Conservation (phyloP, 2,329 filamentous ascomycete genomes). For the Lasiodiplodia sp. region DNA sequence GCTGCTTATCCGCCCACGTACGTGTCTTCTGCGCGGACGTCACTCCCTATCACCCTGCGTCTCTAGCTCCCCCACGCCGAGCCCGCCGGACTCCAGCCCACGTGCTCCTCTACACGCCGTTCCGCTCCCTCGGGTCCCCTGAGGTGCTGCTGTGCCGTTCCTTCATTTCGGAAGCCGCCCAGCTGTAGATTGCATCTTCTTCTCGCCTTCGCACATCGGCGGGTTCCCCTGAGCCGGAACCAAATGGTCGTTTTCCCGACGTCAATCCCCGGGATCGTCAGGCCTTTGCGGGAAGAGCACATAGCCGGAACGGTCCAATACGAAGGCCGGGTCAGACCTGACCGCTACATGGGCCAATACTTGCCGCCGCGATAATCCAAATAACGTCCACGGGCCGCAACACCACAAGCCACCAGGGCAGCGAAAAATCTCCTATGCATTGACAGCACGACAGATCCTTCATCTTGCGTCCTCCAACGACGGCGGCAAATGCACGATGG, state of each 20-base stretch:
- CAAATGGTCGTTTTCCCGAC: neutral
- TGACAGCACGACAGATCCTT: constrained; percentile 22
- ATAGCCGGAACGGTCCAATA: constrained; percentile 5
- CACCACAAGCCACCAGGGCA: constrained; percentile 10
- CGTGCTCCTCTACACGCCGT: constrained; percentile 23
- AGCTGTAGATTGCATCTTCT: constrained; percentile 23
- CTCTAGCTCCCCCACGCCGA: constrained; percentile 20
- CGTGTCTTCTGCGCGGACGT: constrained; percentile 16
- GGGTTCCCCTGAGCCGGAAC: constrained; percentile 22
- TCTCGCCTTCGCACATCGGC: constrained; percentile 2
- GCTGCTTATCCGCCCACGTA: constrained; percentile 21
- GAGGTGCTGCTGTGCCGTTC: constrained; percentile 19
- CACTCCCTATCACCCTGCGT: constrained; percentile 23
- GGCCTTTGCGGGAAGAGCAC: constrained; percentile 7
- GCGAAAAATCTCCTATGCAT: constrained; percentile 9
- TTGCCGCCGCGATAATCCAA: constrained; percentile 14
- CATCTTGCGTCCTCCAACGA: constrained; percentile 27
- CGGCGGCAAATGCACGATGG: constrained; percentile 22
- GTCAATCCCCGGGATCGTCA: constrained; percentile 10
- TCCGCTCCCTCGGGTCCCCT: constrained; percentile 20
- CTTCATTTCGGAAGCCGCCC: constrained; percentile 17
- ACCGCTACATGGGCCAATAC: constrained; percentile 18
- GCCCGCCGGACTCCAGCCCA: constrained; percentile 7
- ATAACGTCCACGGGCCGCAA: constrained; percentile 5
- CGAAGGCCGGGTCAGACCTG: constrained; percentile 14